Evolutionary conservation across 148 eudicot species (phyloP).

Genomic region (Vaccinium macrocarpon): DNA sequence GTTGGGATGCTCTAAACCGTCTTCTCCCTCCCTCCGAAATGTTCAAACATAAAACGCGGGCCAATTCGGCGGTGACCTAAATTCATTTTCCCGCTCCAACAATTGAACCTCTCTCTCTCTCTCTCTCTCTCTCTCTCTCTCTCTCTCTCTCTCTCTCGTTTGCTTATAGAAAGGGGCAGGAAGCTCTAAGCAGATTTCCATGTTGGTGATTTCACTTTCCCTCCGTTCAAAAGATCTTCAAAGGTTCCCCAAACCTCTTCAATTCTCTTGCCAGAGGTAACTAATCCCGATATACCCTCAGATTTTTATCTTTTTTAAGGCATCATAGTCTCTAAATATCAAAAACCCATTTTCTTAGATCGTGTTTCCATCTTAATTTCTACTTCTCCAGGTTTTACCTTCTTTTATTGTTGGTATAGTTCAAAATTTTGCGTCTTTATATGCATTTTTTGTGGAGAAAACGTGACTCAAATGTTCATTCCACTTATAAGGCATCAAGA

Average conservation of each 20-base stretch:
- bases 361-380: background rate
- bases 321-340: background rate
- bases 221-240: background rate
- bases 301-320: background rate
- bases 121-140: background rate
- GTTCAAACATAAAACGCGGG: conserved; percentile 7
- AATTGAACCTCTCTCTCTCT: background rate
- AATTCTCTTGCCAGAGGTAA: background rate
- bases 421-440: background rate
- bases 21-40: too few species aligned
- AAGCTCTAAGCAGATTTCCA: background rate
- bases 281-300: background rate
- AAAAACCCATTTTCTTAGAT: background rate
- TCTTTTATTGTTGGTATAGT: background rate
- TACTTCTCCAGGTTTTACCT: too few species aligned
- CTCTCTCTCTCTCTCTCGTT: background rate
- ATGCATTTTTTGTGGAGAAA: background rate
- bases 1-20: too few species aligned
- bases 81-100: background rate
- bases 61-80: conserved; percentile 1
- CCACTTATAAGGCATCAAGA: background rate
- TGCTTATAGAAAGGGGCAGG: background rate
- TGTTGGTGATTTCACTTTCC: background rate
- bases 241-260: background rate
- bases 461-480: background rate